Evolutionary conservation across 768 basidiomycete species (phyloP), one percentile per base, ranked within the genome.

Genomic region (Mrakia frigida): DNA sequence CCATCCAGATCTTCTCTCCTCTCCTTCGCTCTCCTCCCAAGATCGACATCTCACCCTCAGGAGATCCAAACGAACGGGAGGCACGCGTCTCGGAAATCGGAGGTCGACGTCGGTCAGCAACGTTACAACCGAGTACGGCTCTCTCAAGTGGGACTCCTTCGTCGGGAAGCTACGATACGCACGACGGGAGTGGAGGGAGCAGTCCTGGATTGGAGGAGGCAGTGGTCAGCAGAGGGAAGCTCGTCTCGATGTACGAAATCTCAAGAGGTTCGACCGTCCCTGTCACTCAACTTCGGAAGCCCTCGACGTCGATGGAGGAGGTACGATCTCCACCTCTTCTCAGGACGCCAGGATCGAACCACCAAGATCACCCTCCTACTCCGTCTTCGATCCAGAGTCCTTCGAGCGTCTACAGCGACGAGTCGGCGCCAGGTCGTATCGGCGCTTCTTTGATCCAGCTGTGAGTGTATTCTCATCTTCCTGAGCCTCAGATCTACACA

Each of bases 171-270:
- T n/a, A 56, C 56, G 56, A 56, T 28, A 56, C 25, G 9, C 28
- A 56, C 56, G 56, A 56, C 3, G 25, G n/a, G 28, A 56, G 56
- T 28, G 65, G 65, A 35, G 37, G 35, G 23, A 68, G 35, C 25
- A 68, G 65, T n/a, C 3, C 65, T 68, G 65, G 65, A 21, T 41
- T 39, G 35, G 37, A 68, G 65, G 65, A 41, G 23, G 65, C 65
- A 6, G 65, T 68, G 1, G 39, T 68, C 3, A 39, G 65, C 18
- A 35, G 65, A 25, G 65, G 37, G 39, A 68, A n/a, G 37, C 39
- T 68, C 39, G 65, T 68, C 21, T 68, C 65, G 25, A 39, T 68
- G 35, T 39, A 68, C 35, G 65, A 39, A 23, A 10, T 39, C 28
- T 5, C 56, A 9, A 2, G 56, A 39, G 37, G 35, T 9, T 35